Base-by-base conservation (phyloP, 2,329 filamentous ascomycete genomes). In the Botrytis fragariae region DNA sequence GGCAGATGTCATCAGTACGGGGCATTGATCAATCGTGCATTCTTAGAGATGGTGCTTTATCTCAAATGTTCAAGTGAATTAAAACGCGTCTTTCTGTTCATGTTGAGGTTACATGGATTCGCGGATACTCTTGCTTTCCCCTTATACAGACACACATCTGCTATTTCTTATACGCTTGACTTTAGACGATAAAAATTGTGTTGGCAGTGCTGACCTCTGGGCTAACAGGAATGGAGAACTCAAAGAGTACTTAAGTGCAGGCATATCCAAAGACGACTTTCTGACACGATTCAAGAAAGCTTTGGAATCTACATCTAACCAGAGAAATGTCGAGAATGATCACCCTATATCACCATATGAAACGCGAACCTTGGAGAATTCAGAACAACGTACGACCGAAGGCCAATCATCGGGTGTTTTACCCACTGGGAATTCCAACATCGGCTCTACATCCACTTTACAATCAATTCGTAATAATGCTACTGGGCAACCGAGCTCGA, bases 171-270 rank as follows among this genome's bases (percentile, higher is more conserved):
- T 6, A 39, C 8, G 25, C 14, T 54, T 29, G 5, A 35, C 39
- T 18, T 7, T 7, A 57, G 39, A 35, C 22, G 44, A 16, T 44
- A 16, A 16, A 42, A 7, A 25, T 57, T 16, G 12, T 54, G 51
- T n/a, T 42, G 4, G 35, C 22, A 37, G 10, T 25, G 42, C 65
- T 69, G 35, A 69, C 65, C 39, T n/a, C 29, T 42, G 22, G 18
- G 4, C 35, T 4, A 29, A 57, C 76, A 90, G 89, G 79, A 92
- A 94, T 82, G 93, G 92, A 14, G 88, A 92, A 75, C 84, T 97
- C 22, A 90, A 92, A 79, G 91, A 95, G 81, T 94, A 95, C 80
- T 86, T 97, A 16, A 86, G 89, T 54, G 84, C 89, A 1, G 91
- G 90, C 14, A 86, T 88, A 14, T 83, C 85, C 22, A 91, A 88